Conservation (phyloP, 257 asterid genomes). For the Misopates orontium region DNA sequence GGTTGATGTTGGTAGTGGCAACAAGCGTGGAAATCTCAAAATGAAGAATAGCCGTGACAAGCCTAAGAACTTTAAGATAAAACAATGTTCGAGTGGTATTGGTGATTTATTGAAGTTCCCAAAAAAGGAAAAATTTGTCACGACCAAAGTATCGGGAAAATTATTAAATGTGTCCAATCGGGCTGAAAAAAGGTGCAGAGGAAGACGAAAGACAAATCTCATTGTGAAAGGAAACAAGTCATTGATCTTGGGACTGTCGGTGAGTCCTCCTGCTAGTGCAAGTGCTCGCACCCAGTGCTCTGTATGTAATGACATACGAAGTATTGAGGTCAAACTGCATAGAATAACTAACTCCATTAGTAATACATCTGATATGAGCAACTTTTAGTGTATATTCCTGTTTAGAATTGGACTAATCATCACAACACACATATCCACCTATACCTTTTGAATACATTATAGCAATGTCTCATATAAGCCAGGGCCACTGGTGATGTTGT, state of each 20-base stretch:
- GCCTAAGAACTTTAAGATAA: background rate
- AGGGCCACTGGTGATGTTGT: constrained; percentile 17
- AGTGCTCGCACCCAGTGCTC: no score
- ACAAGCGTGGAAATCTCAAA: no score
- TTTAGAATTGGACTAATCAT: background rate
- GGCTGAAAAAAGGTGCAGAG: constrained; percentile 9
- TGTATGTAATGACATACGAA: no score
- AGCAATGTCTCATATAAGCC: constrained; percentile 1
- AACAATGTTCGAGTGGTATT: background rate
- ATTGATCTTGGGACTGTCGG: no score
- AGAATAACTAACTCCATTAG: constrained; percentile 15
- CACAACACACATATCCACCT: no score
- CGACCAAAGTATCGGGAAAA: background rate
- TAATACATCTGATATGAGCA: no score
- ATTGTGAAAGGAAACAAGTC: no score
- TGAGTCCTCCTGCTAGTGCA: no score
- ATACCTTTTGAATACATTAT: background rate
- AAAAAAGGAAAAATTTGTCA: constrained; percentile 6
- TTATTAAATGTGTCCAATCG: background rate
- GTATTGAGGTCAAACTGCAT: no score
- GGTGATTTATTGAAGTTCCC: background rate
- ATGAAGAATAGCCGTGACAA: constrained; percentile 1
- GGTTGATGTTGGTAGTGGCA: background rate
- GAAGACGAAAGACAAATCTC: constrained; percentile 8
- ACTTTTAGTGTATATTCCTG: background rate